Evolutionary conservation across 306 rosid species (phyloP), one percentile per base, ranked within the genome.

Genomic region (Trifolium repens): DNA sequence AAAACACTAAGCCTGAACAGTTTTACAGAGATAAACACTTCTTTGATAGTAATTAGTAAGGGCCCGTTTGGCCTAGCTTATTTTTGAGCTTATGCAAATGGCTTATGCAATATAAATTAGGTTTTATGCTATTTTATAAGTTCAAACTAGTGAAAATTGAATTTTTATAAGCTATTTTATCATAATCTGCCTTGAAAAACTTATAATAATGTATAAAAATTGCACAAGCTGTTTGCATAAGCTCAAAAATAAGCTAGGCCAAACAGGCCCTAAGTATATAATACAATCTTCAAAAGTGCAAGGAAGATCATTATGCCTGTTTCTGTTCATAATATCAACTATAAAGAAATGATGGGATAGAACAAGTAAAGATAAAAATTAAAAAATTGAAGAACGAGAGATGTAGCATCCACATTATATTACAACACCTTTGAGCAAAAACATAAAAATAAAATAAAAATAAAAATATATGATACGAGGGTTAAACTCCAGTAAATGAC

Each of bases 401-500:
- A 52, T 62, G 65, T 43, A 52, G 72, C 73, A 39, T 69, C 54
- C 44, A 59, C 68, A 42, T 14, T 57, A 47, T 71, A 75, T 61
- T 63, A 87, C 74, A 53, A 67, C 54, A 42, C 50, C 37, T 64
- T 64, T 13, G 50, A 65, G 63, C 40, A 60, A 3, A 24, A 71
- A 37, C 17, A 22, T 22, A 22, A 22, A 22, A 22, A 22, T 0
- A 22, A 22, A 22, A 22, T 22, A 22, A 22, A 55, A 16, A 3
- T 9, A 62, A 63, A 83, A 59, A 83, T 52, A 57, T 27, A 61
- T 47, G 30, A 55, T n/a, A 67, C 26, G 60, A 39, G 32, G 66
- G 24, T 66, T 54, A 74, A 74, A 71, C 49, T 74, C 40, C 5
- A 8, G 8, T 16, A 58, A 61, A 71, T 62, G 87, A 78, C 88